Evolutionary conservation across 495 filamentous ascomycete genomes (phyloP), one percentile per base, ranked within the genome.

Genomic region (Xylaria scruposa): DNA sequence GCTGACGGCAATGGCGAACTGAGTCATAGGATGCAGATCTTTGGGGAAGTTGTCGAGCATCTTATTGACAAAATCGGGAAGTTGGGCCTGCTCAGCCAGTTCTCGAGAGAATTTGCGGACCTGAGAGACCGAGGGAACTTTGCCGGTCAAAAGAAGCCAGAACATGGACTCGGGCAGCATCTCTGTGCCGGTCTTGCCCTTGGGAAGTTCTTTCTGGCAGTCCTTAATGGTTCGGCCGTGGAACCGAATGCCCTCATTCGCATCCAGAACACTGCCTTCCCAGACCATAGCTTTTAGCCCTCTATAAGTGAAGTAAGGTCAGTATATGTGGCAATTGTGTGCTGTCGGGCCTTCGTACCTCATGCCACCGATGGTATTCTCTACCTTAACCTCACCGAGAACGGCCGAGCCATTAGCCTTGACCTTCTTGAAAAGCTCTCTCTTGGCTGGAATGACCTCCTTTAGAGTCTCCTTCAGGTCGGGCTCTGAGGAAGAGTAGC

Each of bases 111-210:
- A 90, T 56, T 84, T 83, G 75, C 96, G 93, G 65, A 94, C 88
- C 81, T 99, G 96, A 46, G 81, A 80, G 31, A 90, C 91, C 3
- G 92, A 92, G 12, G 96, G 96, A 31, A 99, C 93, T 81, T 95
- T 87, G 70, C 96, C 97, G 10, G 96, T 99, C 71, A 99, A 83
- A 19, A 99, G 91, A 33, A 99, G 91, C 96, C 96, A 99, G 88
- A 99, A 99, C 96, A 99, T 98, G 78, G 94, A 91, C 83, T 99
- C 96, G 47, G 96, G 96, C 3, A 99, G 91, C 97, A 98, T 98
- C 85, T 99, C 95, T n/a, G 93, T 96, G 70, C 96, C 96, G 3
- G 92, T 89, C 68, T 89, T 93, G 66, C 95, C 96, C 85, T 97
- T 98, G 76, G 96, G 96, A 9, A 99, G 89, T 79, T 97, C 90